Conservation (phyloP, 768 basidiomycete species). For the Hericium rajendrae region DNA sequence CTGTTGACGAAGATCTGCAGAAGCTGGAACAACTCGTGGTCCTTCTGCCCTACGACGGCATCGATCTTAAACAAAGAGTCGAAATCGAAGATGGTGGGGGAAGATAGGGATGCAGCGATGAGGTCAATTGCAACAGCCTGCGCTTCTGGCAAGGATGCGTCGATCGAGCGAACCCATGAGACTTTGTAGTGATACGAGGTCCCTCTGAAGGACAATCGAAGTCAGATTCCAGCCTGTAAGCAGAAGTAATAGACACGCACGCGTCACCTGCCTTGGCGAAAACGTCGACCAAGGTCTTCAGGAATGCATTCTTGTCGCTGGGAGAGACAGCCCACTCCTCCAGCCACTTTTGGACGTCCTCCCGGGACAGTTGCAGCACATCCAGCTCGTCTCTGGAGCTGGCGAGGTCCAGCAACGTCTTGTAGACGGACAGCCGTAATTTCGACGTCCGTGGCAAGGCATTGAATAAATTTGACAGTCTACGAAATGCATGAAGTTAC, state of each 20-base stretch:
- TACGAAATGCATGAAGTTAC: constrained; percentile 18
- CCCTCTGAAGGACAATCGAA: constrained; percentile 28
- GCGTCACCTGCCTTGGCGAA: constrained; percentile 45
- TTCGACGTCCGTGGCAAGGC: constrained; percentile 56
- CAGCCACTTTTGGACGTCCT: constrained; percentile 68
- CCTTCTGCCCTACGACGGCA: constrained; percentile 52
- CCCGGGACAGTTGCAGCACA: constrained; percentile 45
- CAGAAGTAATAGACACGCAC: constrained; percentile 34
- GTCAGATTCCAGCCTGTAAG: background rate
- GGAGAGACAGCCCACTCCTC: constrained; percentile 61
- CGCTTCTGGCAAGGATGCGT: constrained; percentile 41
- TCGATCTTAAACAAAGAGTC: constrained; percentile 73
- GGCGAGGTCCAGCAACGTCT: constrained; percentile 50
- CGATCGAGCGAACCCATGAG: constrained; percentile 50
- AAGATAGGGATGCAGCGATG: constrained; percentile 55
- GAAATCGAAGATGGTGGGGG: constrained; percentile 68
- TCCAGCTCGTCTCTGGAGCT: constrained; percentile 51
- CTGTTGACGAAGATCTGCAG: constrained; percentile 64
- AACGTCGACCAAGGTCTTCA: constrained; percentile 53
- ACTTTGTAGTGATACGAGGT: constrained; percentile 57
- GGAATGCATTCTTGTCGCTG: constrained; percentile 55
- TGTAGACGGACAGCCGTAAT: constrained; percentile 55
- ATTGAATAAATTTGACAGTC: constrained; percentile 79
- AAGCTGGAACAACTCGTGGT: constrained; percentile 66
- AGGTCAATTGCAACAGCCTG: constrained; percentile 46